Conservation (phyloP, 2,329 filamentous ascomycete genomes). For the Mycosphaerelloides madeirae region DNA sequence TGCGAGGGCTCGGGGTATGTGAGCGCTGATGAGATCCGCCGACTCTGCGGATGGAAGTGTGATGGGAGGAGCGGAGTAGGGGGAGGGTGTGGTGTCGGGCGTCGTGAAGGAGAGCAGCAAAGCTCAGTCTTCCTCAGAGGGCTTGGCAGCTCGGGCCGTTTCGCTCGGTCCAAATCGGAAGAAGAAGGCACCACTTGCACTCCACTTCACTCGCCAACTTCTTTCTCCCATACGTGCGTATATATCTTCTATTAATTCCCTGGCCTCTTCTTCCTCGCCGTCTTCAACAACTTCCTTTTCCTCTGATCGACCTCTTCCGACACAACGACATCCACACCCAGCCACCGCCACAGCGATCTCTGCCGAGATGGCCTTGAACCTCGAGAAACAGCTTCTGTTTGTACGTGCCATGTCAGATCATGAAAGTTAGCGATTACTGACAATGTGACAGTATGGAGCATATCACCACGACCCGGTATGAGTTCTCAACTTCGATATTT, state of each 20-base stretch:
- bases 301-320: no score
- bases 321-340: no score
- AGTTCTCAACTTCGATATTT: background rate
- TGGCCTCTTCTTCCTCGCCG: no score
- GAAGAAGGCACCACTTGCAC: no score
- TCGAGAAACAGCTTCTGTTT: constrained; percentile 78
- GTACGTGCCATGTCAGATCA: constrained; percentile 49
- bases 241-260: no score
- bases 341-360: no score
- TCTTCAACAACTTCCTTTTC: no score
- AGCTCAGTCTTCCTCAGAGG: no score
- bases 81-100: constrained; percentile 23
- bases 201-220: no score
- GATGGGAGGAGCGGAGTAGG: constrained; percentile 20
- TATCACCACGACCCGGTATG: constrained; percentile 70
- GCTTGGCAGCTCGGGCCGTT: no score
- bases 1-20: constrained; percentile 38
- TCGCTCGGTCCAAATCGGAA: no score
- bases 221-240: no score
- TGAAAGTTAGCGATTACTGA: constrained; percentile 10
- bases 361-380: constrained; percentile 55
- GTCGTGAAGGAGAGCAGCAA: constrained; percentile 6
- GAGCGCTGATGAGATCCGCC: background rate
- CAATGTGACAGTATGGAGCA: constrained; percentile 64
- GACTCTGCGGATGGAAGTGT: constrained; percentile 24